Base-by-base conservation (phyloP, 768 basidiomycete species). In the Dentipellis fragilis region DNA sequence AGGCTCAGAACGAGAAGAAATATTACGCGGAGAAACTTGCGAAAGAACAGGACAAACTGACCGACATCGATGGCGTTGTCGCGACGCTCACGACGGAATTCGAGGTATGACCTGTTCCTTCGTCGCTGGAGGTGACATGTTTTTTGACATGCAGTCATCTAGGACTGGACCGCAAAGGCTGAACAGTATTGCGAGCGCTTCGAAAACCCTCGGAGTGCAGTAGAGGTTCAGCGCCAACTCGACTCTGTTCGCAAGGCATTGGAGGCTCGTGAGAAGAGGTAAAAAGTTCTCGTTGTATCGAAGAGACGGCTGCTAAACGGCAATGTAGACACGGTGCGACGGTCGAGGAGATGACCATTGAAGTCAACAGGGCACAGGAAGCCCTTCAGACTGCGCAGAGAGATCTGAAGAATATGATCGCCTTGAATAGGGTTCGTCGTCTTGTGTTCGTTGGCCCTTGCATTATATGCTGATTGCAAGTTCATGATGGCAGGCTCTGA, bases 281-380 rank as follows among this genome's bases (percentile, higher is more conserved):
- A 59, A 10, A 29, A 6, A 6, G 29, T 6, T 29, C 29, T 6
- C 29, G 29, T 6, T 29, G 3, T 6, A 29, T 29, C 6, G 29
- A 29, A 6, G 29, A 29, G 29, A 29, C 29, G 29, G 6, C 6
- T 6, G 29, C 29, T 29, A 29, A 29, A 29, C 3, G 29, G 57
- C 29, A 34, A 16, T 39, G 9, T 54, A 90, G 87, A 40, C 83
- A 90, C 52, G 90, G 91, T 8, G 83, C 84, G 0, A 78, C 82
- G 1, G 79, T 91, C 5, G 89, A 90, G 52, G 83, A 91, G 51
- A 80, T 95, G 75, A 79, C 84, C 0, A 72, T 75, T 11, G 81
- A 89, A 62, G 74, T 93, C 19, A 83, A 84, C 65, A 80, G 76
- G 56, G 80, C 85, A 10, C 78, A 78, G 60, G 75, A 73, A 5